These are phyloP conservation scores for Mortierella sp. DNA, from an alignment of 371 early-diverging fungal genomes.

Conservation along the genomic window DNA sequence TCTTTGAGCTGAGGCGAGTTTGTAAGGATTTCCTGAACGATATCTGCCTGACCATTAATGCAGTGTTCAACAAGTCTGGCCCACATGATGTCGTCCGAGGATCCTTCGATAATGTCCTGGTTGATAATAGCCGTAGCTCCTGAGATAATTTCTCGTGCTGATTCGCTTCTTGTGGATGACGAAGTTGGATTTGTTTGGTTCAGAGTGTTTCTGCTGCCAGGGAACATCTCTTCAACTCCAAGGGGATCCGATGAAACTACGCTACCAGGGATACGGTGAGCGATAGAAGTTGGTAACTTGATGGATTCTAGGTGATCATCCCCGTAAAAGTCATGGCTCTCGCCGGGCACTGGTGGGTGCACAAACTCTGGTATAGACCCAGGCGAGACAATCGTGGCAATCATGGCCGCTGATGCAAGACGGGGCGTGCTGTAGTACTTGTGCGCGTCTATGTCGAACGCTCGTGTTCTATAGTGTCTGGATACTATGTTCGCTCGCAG, in stretches of 20 bases:
- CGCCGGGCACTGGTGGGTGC: constrained; percentile 73
- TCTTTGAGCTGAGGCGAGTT: constrained; percentile 77
- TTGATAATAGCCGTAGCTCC: constrained; percentile 13
- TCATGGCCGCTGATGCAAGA: constrained; percentile 13
- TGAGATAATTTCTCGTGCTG: constrained; percentile 18
- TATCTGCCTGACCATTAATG: constrained; percentile 35
- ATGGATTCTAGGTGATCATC: constrained; percentile 65
- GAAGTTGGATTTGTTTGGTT: constrained; percentile 1
- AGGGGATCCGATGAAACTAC: constrained; percentile 19
- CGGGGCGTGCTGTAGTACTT: not conserved
- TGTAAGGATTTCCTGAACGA: constrained; percentile 54
- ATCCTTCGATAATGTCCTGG: constrained; percentile 13
- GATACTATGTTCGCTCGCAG: too few relatives aligned
- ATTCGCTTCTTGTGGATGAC: constrained; percentile 12
- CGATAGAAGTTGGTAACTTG: constrained; percentile 57
- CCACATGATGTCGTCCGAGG: constrained; percentile 44
- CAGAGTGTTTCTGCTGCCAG: constrained; percentile 1
- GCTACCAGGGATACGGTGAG: constrained; percentile 3
- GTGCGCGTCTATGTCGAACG: not conserved
- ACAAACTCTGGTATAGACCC: constrained; percentile 66
- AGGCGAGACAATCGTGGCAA: constrained; percentile 35
- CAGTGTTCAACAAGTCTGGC: constrained; percentile 44
- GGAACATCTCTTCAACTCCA: not conserved
- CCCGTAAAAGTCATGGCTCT: constrained; percentile 75
- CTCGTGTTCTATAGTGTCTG: too few relatives aligned